Conservation (phyloP, 2,329 filamentous ascomycete genomes). For the Bipolaris sorokiniana region DNA sequence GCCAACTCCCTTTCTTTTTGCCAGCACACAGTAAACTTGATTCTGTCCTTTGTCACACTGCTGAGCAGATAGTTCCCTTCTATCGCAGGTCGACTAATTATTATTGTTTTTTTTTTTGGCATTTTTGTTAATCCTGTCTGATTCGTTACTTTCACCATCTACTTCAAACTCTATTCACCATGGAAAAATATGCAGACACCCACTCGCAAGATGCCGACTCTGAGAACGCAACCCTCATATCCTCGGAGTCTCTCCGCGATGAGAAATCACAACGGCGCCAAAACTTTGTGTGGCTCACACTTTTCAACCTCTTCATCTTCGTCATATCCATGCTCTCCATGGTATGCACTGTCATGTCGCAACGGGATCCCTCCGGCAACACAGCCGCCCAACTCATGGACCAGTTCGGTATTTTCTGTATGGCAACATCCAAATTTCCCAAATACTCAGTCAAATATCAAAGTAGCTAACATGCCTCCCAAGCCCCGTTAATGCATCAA, state of each 20-base stretch:
- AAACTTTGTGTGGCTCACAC: constrained; percentile 38
- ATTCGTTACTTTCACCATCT: neutral
- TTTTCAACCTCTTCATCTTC: constrained; percentile 45
- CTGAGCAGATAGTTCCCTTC: constrained; percentile 19
- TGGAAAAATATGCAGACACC: constrained; percentile 38
- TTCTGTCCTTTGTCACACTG: constrained; percentile 7
- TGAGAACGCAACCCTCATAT: constrained; percentile 41
- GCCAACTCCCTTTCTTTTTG: constrained; percentile 5
- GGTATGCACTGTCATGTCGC: constrained; percentile 41
- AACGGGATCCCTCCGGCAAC: constrained; percentile 32
- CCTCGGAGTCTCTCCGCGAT: constrained; percentile 30
- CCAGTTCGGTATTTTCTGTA: constrained; percentile 41
- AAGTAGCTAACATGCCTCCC: neutral
- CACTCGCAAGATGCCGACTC: constrained; percentile 27
- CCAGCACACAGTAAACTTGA: neutral
- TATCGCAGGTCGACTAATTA: constrained; percentile 33
- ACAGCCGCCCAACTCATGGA: constrained; percentile 41
- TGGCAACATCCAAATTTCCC: too few species aligned
- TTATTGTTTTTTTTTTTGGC: neutral
- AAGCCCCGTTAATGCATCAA: constrained; percentile 40
- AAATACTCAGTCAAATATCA: too few species aligned
- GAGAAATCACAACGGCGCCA: constrained; percentile 27
- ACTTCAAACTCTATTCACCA: constrained; percentile 7
- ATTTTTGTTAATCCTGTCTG: too few species aligned
- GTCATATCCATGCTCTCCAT: constrained; percentile 40